A percentile compares a stretch with the other conserved stretches of the same genome.
Evolutionary conservation across 371 early-diverging fungal genomes (phyloP).

Genomic region (Mucor mucedo): DNA sequence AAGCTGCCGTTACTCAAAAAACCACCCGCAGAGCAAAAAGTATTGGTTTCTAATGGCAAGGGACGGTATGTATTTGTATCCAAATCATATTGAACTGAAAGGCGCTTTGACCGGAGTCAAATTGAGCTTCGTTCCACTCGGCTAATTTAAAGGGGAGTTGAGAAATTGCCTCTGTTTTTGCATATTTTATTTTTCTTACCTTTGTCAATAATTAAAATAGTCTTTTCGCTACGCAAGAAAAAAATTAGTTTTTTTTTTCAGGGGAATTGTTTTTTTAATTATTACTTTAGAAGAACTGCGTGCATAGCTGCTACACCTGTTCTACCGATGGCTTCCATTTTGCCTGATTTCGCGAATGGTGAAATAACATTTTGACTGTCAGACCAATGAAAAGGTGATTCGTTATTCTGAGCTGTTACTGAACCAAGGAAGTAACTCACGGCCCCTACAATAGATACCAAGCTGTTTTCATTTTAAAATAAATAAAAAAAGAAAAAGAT

Average conservation of each 20-base stretch:
- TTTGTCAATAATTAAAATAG: slow-evolving; percentile 53
- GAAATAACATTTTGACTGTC: slow-evolving; percentile 43
- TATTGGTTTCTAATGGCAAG: slow-evolving; percentile 60
- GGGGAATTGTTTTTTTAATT: not conserved
- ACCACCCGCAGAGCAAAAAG: slow-evolving; percentile 70
- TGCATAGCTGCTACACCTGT: slow-evolving; percentile 59
- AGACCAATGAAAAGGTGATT: slow-evolving; percentile 43
- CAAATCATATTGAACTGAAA: slow-evolving; percentile 62
- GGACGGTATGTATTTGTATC: slow-evolving; percentile 51
- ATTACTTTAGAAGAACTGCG: slow-evolving; percentile 47
- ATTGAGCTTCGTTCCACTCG: slow-evolving; percentile 57
- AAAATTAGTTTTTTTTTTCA: slow-evolving; percentile 1
- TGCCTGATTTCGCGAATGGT: slow-evolving; percentile 44
- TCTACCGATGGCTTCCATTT: slow-evolving; percentile 53
- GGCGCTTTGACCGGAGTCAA: slow-evolving; percentile 58
- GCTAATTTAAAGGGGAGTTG: slow-evolving; percentile 26
- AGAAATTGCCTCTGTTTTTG: not conserved
- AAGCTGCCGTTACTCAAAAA: slow-evolving; percentile 62
- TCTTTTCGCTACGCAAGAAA: slow-evolving; percentile 39
- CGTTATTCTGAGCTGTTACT: slow-evolving; percentile 7
- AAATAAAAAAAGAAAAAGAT: slow-evolving; percentile 7
- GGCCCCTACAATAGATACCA: slow-evolving; percentile 25
- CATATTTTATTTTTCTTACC: slow-evolving; percentile 26
- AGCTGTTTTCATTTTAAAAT: slow-evolving; percentile 18
- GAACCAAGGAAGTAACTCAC: not conserved